phyloP scores from a whole-genome alignment of 805 yeast species.

The Saturnispora quitensis region DNA sequence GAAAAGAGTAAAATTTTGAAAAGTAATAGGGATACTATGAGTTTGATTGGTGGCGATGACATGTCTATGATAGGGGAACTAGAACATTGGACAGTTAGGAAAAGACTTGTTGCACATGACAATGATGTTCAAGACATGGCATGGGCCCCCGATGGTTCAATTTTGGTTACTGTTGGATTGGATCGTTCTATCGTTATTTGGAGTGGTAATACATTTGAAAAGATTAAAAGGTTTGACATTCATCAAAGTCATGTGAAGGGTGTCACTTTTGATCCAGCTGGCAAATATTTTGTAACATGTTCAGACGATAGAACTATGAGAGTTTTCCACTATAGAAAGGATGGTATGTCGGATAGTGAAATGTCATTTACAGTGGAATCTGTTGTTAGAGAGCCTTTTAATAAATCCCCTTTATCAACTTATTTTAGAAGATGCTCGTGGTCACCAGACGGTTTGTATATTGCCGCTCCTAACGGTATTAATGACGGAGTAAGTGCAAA shows the following conservation, averaged over 20 bases:
- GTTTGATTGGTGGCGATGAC: conserved; percentile 1
- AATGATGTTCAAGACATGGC: conserved; percentile 97
- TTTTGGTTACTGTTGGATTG: conserved; percentile 87
- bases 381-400: conserved; percentile 75
- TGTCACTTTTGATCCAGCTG: conserved; percentile 95
- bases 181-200: conserved; percentile 90
- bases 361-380: conserved; percentile 82
- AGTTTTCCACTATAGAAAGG: conserved; percentile 73
- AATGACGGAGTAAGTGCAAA: conserved; percentile 76
- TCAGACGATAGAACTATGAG: conserved; percentile 92
- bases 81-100: conserved; percentile 93
- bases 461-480: conserved; percentile 79
- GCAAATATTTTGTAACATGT: conserved; percentile 93
- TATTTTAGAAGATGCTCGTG: conserved; percentile 81
- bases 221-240: conserved; percentile 78
- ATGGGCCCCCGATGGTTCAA: conserved; percentile 93
- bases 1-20: conserved; percentile 38
- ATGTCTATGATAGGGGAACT: conserved; percentile 46
- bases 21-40: conserved; percentile 16
- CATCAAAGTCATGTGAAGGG: conserved; percentile 96
- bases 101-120: conserved; percentile 91
- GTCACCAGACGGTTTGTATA: conserved; percentile 86
- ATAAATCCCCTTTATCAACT: conserved; percentile 82
- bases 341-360: conserved; percentile 45
- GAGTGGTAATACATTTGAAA: conserved; percentile 88